Evolutionary conservation across 345 rosid species (phyloP).

Genomic region (Eucalyptus paniculata): DNA sequence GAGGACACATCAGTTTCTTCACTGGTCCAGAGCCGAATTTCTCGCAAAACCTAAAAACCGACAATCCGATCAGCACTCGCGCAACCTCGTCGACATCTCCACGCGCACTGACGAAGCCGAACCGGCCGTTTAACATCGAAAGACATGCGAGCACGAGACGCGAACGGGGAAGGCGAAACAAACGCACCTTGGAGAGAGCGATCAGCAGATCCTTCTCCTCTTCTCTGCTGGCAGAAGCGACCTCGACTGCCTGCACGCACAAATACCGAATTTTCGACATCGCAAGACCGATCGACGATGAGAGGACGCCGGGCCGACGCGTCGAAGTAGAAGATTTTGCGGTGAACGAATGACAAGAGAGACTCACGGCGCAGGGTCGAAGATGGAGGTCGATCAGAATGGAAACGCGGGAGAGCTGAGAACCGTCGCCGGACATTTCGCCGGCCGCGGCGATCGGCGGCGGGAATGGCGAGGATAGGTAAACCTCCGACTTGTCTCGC

Average conservation of each 20-base stretch:
- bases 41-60: conserved; percentile 22
- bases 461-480: neutral
- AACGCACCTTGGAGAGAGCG: conserved; percentile 44
- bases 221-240: conserved; percentile 7
- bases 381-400: conserved; percentile 27
- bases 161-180: neutral
- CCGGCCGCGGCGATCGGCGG: neutral
- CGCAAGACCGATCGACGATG: neutral
- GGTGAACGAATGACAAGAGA: neutral
- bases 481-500: neutral
- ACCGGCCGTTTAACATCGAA: neutral
- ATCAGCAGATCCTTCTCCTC: conserved; percentile 34
- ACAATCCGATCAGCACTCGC: neutral
- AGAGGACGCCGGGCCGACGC: neutral
- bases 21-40: conserved; percentile 27
- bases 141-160: neutral
- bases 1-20: conserved; percentile 4
- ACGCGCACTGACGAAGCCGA: neutral
- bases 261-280: neutral
- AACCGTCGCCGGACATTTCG: conserved; percentile 13
- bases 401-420: conserved; percentile 14
- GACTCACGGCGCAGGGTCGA: conserved; percentile 20
- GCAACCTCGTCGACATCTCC: neutral
- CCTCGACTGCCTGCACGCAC: conserved; percentile 8
- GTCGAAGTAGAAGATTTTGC: neutral